Percentiles rank a stretch among this genome's conserved stretches.
Evolutionary conservation across 768 basidiomycete species (phyloP).

Genomic region (Phaeotremella skinneri): DNA sequence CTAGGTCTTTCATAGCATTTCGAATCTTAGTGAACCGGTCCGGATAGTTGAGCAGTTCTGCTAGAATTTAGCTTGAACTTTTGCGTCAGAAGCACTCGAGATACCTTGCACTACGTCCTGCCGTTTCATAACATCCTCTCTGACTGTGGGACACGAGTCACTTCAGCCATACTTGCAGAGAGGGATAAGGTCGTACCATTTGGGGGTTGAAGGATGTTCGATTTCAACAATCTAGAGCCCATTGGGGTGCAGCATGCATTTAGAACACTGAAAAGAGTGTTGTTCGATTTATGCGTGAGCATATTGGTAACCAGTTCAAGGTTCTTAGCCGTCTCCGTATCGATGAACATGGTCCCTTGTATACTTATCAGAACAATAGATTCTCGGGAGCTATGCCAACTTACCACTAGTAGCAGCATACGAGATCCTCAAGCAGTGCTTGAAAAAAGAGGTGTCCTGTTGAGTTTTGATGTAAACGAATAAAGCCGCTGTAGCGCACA

Average conservation of each 20-base stretch:
- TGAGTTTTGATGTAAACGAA: slow-evolving; percentile 78
- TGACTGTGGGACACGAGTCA: slow-evolving; percentile 19
- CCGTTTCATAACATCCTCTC: slow-evolving; percentile 65
- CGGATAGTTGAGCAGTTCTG: slow-evolving; percentile 12
- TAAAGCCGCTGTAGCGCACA: slow-evolving; percentile 79
- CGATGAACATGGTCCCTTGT: slow-evolving; percentile 86
- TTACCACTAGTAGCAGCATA: slow-evolving; percentile 69
- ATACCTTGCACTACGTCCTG: slow-evolving; percentile 82
- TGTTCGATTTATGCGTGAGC: slow-evolving; percentile 59
- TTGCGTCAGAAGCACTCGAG: slow-evolving; percentile 1
- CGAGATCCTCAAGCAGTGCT: slow-evolving; percentile 41
- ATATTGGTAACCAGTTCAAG: slow-evolving; percentile 84
- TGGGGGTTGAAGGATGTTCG: slow-evolving; percentile 77
- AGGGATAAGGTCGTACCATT: slow-evolving; percentile 57
- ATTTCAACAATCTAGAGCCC: slow-evolving; percentile 75
- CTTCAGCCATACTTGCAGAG: neutral
- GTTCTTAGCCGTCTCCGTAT: slow-evolving; percentile 80
- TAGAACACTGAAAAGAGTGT: slow-evolving; percentile 72
- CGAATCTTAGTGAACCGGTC: neutral
- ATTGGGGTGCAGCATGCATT: slow-evolving; percentile 87
- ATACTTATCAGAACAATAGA: neutral
- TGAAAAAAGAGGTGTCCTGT: slow-evolving; percentile 68
- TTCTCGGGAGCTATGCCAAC: slow-evolving; percentile 2
- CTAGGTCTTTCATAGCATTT: slow-evolving; percentile 17
- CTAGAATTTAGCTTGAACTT: neutral